Conservation (phyloP, 2,329 filamentous ascomycete genomes). For the Ceratocystis albifundus region DNA sequence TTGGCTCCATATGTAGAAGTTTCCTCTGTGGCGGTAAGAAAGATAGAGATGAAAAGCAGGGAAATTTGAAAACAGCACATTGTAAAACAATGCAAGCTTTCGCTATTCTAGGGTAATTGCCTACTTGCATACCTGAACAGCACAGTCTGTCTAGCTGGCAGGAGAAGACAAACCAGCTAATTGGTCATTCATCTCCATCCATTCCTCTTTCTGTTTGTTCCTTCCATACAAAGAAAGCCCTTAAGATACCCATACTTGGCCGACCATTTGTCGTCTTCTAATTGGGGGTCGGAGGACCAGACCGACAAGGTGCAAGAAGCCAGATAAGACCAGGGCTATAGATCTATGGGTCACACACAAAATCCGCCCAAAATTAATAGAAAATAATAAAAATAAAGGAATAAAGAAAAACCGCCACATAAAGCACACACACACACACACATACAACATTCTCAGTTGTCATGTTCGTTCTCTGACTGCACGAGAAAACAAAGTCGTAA, state of each 20-base stretch:
- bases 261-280: background rate
- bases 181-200: too few relatives aligned
- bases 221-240: too few relatives aligned
- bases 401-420: background rate
- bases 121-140: background rate
- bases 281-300: background rate
- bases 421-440: background rate
- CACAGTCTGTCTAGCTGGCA: background rate
- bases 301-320: too few relatives aligned
- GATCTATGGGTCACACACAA: background rate
- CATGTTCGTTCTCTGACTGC: background rate
- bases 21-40: background rate
- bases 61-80: background rate
- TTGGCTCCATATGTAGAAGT: background rate
- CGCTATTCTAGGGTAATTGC: background rate
- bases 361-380: background rate
- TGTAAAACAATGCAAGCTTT: background rate
- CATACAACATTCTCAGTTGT: background rate
- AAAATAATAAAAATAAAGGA: too few relatives aligned
- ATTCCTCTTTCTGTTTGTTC: too few relatives aligned
- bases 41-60: too few relatives aligned
- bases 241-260: background rate
- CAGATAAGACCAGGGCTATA: background rate
- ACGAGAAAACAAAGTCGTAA: background rate
- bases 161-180: too few relatives aligned